Evolutionary conservation across 495 filamentous ascomycete species (phyloP), one percentile per base, ranked within the genome.

Genomic region (Letharia lupina): DNA sequence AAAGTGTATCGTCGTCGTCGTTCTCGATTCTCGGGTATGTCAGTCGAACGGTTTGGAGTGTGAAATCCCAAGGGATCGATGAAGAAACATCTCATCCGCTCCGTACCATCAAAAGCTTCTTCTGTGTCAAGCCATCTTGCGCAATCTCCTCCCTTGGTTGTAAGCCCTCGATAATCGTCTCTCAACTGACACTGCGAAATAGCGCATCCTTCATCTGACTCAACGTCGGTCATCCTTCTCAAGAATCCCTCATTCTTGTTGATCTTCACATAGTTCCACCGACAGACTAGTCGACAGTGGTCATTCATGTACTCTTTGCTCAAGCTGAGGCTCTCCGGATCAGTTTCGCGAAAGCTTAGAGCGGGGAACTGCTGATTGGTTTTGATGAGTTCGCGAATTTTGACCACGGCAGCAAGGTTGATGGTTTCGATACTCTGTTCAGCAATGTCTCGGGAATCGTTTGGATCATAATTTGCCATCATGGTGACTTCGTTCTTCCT

Each of bases 1-100:
- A 89, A 84, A 0, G 84, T 85, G 63, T 90, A 91, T 28, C 72
- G 42, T 33, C 72, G 42, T 9, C n/a, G 23, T 4, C 13, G 28
- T 31, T 31, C 3, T 31, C 48, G 23, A 31, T 15, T 4, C 2
- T 1, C 28, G 0, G 33, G 11, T 39, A 11, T 35, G 18, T 39
- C 12, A 31, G 18, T 23, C 1, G 65, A 16, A 0, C 0, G 50
- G 23, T 20, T 20, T 28, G 6, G n/a, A 5, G 3, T 7, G 33
- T 68, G 62, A 37, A 65, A 65, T 2, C 23, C 28, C 8, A 65
- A 9, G 4, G 57, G 61, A 45, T 65, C 62, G 18, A 48, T 28
- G 23, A 33, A 39, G 3, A n/a, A 9, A 13, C 41, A 58, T 11
- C 61, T 56, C 42, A 47, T 13, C 18, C 65, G 45, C 42, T 67